A percentile compares a stretch with the other conserved stretches of the same genome.
phyloP scores from a whole-genome alignment of 345 rosid genomes.

The Firmiana major region DNA sequence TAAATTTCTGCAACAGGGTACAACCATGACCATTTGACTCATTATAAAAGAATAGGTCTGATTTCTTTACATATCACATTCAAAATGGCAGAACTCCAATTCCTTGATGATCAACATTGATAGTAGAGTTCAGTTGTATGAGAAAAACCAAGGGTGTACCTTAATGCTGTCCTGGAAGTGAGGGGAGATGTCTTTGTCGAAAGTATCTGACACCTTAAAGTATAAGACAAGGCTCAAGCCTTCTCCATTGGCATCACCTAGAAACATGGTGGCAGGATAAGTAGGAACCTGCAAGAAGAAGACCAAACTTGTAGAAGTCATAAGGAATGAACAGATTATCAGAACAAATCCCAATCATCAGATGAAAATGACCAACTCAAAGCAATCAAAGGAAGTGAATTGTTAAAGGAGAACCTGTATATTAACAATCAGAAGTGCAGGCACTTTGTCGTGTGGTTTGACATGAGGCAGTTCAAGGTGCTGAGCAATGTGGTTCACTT shows the following conservation, averaged over 20 bases:
- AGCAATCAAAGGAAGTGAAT: not conserved
- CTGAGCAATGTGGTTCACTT: conserved; percentile 85
- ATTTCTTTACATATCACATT: no score
- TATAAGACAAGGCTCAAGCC: conserved; percentile 92
- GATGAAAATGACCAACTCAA: not conserved
- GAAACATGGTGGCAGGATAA: conserved; percentile 88
- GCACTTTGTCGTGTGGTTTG: conserved; percentile 57
- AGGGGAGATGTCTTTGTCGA: conserved; percentile 58
- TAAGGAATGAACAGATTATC: no score
- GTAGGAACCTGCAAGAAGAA: conserved; percentile 75
- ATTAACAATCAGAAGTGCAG: conserved; percentile 84
- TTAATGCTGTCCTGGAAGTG: conserved; percentile 64
- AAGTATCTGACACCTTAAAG: conserved; percentile 63
- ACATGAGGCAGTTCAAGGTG: conserved; percentile 78
- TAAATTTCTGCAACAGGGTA: conserved; percentile 6
- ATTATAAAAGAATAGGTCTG: no score
- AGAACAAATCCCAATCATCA: no score
- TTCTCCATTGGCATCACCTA: conserved; percentile 85
- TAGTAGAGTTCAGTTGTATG: not conserved
- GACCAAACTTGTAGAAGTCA: conserved; percentile 1
- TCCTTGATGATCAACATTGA: no score
- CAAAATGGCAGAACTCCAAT: no score
- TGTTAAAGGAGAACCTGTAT: conserved; percentile 52
- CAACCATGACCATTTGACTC: no score
- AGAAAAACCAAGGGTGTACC: conserved; percentile 34